Percentiles rank a stretch among this genome's conserved stretches.
phyloP scores from a whole-genome alignment of 2,329 filamentous ascomycete genomes.

The Berkeleyomyces rouxiae region DNA sequence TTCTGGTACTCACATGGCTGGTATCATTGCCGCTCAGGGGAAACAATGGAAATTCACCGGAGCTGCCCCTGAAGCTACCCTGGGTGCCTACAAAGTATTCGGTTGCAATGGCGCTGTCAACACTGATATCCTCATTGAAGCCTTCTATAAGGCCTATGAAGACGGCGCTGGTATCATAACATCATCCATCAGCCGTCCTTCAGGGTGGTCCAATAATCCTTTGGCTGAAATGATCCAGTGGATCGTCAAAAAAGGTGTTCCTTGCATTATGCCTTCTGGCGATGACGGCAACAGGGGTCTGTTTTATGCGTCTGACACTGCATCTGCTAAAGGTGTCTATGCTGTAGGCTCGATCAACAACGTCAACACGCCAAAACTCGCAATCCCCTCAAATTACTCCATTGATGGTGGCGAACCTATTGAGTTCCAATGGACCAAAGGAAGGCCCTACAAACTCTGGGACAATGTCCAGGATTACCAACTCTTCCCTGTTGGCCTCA shows the following conservation, averaged over 20 bases:
- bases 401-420: constrained; percentile 21
- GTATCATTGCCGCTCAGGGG: constrained; percentile 42
- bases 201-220: constrained; percentile 35
- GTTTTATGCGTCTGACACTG: constrained; percentile 31
- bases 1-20: constrained; percentile 45
- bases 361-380: constrained; percentile 25
- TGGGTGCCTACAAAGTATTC: constrained; percentile 42
- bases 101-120: constrained; percentile 34
- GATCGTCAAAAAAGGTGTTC: constrained; percentile 36
- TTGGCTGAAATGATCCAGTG: constrained; percentile 33
- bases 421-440: constrained; percentile 29
- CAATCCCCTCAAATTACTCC: constrained; percentile 26
- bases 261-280: constrained; percentile 36
- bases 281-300: constrained; percentile 31
- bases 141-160: constrained; percentile 43
- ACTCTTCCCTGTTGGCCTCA: constrained; percentile 32
- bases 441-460: constrained; percentile 26
- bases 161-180: constrained; percentile 41
- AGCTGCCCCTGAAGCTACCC: constrained; percentile 36
- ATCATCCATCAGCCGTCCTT: constrained; percentile 33
- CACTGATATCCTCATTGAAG: constrained; percentile 41
- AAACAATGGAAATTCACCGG: constrained; percentile 32
- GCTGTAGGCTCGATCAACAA: constrained; percentile 36
- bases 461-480: constrained; percentile 26
- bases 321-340: constrained; percentile 30